phyloP scores from a whole-genome alignment of 306 rosid species.

The Medicago ruthenica region DNA sequence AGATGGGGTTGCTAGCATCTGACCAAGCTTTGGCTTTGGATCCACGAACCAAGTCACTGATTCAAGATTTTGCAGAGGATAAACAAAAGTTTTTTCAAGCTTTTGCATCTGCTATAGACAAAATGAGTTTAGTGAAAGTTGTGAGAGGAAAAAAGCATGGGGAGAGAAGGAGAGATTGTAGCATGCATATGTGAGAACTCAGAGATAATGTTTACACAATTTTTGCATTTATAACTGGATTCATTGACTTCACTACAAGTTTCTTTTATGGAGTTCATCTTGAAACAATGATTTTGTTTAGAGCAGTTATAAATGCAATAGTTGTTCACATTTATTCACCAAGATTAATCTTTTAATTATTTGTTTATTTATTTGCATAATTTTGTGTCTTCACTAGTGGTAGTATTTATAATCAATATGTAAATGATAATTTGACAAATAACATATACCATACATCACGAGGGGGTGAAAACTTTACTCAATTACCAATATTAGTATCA shows the following conservation, averaged over 20 bases:
- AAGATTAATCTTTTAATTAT: background rate
- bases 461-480: background rate
- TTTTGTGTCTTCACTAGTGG: background rate
- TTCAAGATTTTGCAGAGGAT: slow-evolving; percentile 67
- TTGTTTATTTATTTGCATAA: background rate
- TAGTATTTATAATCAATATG: background rate
- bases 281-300: background rate
- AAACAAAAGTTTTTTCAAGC: slow-evolving; percentile 75
- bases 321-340: slow-evolving; percentile 20
- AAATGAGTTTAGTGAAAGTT: slow-evolving; percentile 73
- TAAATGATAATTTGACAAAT: background rate
- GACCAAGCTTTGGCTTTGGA: slow-evolving; percentile 80
- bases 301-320: slow-evolving; percentile 43
- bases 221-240: slow-evolving; percentile 44
- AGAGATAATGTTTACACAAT: background rate
- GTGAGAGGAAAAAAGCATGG: slow-evolving; percentile 74
- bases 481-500: background rate
- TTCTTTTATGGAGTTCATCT: slow-evolving; percentile 20
- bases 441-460: background rate
- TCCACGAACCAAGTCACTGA: slow-evolving; percentile 63
- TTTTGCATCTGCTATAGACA: slow-evolving; percentile 81
- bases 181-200: slow-evolving; percentile 46
- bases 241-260: slow-evolving; percentile 10
- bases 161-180: slow-evolving; percentile 73
- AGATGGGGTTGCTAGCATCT: slow-evolving; percentile 75